Percentiles rank a stretch among this genome's conserved stretches.
Conservation (phyloP, 2,329 filamentous ascomycete genomes). For the Fusarium nelsonii region DNA sequence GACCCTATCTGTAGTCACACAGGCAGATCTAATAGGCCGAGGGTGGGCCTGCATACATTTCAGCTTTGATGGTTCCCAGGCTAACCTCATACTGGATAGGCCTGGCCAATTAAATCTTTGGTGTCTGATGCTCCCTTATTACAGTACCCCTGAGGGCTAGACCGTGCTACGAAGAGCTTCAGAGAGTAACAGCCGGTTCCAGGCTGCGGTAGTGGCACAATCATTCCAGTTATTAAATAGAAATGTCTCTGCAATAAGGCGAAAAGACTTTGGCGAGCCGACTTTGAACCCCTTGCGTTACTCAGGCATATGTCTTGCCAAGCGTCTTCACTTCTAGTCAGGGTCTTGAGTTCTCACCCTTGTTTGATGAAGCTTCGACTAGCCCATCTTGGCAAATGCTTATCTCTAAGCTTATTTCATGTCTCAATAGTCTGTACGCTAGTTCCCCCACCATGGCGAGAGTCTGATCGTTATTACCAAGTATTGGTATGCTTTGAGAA, state of each 20-base stretch:
- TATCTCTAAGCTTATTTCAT: slow-evolving; percentile 8
- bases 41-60: background rate
- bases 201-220: background rate
- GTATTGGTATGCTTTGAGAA: background rate
- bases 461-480: background rate
- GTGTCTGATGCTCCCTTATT: background rate
- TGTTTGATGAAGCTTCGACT: background rate
- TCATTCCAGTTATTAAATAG: background rate
- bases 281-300: background rate
- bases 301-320: background rate
- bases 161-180: too few species aligned
- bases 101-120: background rate
- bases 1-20: background rate
- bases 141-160: background rate
- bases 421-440: slow-evolving; percentile 3
- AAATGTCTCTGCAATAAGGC: background rate
- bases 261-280: too few species aligned
- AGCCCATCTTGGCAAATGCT: slow-evolving; percentile 15
- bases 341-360: background rate
- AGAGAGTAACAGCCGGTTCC: background rate
- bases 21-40: background rate
- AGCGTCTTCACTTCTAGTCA: background rate
- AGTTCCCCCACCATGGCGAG: background rate
- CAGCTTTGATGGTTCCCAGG: background rate
- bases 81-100: background rate